Base-by-base conservation (phyloP, 2,329 filamentous ascomycete genomes). In the Colletotrichum tropicicola region DNA sequence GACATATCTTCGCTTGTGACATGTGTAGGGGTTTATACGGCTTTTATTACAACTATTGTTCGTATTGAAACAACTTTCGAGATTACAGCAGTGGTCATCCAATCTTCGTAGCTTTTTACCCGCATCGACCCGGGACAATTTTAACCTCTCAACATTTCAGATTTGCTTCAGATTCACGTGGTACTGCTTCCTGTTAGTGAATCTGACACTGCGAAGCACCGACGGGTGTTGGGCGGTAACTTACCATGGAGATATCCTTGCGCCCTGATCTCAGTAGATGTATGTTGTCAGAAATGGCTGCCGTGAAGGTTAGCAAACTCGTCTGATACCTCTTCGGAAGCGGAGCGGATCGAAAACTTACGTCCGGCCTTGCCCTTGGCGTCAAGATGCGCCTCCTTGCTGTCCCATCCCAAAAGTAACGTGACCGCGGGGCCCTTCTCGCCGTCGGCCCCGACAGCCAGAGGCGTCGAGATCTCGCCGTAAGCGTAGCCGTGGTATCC, bases 401-500 rank as follows among this genome's bases (percentile, higher is more conserved):
- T 77, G 17, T 80, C 77, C 79, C 79, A 80, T 5, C 79, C 79
- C 37, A 80, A 63, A 23, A 80, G 61, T 63, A 78, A 68, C 56
- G 74, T 69, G 13, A 73, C 75, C 12, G 75, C 73, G 30, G 70
- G 70, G 3, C 72, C 75, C 49, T 72, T 68, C 15, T 70, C 68
- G 17, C 73, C 72, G 28, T 72, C 70, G 3, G 71, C 55, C 6
- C 48, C 70, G 45, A 75, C 67, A 2, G 71, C 68, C 17, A 74
- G 71, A n/a, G 73, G 70, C 19, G 71, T 70, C 56, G 68, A 51
- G 12, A 78, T 76, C 65, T 75, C 71, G 17, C 75, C 78, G 30
- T 71, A 73, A 6, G 72, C 74, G 37, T 74, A 70, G 9, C 72
- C 78, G 32, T 74, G 72, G 49, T 71, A 72, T 19, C 78, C 79